Evolutionary conservation across 2,329 filamentous ascomycete genomes (phyloP).

Genomic region (Trichoderma simmonsii): DNA sequence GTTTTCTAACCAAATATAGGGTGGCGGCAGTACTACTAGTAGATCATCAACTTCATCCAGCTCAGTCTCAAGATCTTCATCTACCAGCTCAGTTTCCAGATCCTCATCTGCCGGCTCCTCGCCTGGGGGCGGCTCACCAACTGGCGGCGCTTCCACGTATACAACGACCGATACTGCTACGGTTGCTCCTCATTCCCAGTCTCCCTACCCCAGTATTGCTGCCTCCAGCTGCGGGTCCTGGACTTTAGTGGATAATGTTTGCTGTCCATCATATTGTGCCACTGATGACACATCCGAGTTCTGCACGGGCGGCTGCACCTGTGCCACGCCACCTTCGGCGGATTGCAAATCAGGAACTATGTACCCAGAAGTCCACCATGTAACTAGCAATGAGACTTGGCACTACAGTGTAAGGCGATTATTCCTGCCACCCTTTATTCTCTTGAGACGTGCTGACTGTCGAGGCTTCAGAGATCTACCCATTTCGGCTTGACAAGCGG

Average conservation of each 20-base stretch:
- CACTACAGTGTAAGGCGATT: constrained; percentile 5
- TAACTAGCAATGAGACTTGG: constrained; percentile 3
- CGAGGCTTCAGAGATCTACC: neutral
- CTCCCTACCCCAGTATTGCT: constrained; percentile 4
- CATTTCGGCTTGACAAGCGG: constrained; percentile 11
- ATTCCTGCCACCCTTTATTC: neutral
- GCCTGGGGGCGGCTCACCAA: neutral
- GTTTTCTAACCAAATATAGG: neutral
- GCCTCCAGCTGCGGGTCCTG: constrained; percentile 7
- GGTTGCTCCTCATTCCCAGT: constrained; percentile 1
- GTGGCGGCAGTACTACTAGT: neutral
- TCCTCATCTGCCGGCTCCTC: neutral
- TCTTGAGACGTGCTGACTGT: neutral
- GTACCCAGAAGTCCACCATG: constrained; percentile 4
- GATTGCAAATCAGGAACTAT: constrained; percentile 10
- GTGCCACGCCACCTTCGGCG: neutral
- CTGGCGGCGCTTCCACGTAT: neutral
- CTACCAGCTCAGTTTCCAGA: neutral
- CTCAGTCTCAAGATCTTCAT: neutral
- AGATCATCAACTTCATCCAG: neutral
- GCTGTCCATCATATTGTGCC: constrained; percentile 9
- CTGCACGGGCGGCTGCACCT: neutral
- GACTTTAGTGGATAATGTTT: constrained; percentile 10
- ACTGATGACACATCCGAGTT: neutral
- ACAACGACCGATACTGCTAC: constrained; percentile 8